These are phyloP conservation scores for Mycena kentingensis DNA, from an alignment of 768 basidiomycete species.

Conservation along the genomic window DNA sequence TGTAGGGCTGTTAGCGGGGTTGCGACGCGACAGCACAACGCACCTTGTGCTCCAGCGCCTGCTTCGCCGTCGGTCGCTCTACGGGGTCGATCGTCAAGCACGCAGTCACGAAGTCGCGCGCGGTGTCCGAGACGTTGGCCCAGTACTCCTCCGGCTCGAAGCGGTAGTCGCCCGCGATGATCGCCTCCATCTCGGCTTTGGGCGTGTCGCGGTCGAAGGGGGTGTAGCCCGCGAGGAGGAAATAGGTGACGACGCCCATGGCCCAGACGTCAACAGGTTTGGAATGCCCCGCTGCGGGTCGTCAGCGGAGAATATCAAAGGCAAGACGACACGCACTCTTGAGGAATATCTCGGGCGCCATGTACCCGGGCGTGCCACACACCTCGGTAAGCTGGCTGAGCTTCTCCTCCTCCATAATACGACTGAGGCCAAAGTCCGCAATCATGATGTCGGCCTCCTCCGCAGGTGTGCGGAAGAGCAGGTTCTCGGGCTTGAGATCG, in stretches of 20 bases:
- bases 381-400: slow-evolving; percentile 89
- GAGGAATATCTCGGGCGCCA: slow-evolving; percentile 96
- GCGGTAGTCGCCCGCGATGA: slow-evolving; percentile 14
- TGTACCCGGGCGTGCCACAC: slow-evolving; percentile 95
- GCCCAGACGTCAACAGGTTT: slow-evolving; percentile 97
- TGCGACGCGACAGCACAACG: slow-evolving; percentile 3
- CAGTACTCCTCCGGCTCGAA: slow-evolving; percentile 67
- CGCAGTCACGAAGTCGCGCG: slow-evolving; percentile 75
- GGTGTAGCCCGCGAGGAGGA: slow-evolving; percentile 89
- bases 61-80: slow-evolving; percentile 74
- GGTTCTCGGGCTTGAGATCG: slow-evolving; percentile 97
- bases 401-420: slow-evolving; percentile 90
- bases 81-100: slow-evolving; percentile 87
- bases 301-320: background rate
- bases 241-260: slow-evolving; percentile 98
- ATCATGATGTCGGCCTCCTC: slow-evolving; percentile 96
- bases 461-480: slow-evolving; percentile 85
- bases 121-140: slow-evolving; percentile 79
- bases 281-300: slow-evolving; percentile 75
- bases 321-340: slow-evolving; percentile 56
- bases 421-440: slow-evolving; percentile 93
- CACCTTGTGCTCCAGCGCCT: slow-evolving; percentile 71
- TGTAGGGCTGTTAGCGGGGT: slow-evolving; percentile 16
- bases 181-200: slow-evolving; percentile 17
- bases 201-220: slow-evolving; percentile 86